Percentiles rank a stretch among this genome's conserved stretches.
Evolutionary conservation across 2,329 filamentous ascomycete species (phyloP).

Genomic region (Colletotrichum liriopes): DNA sequence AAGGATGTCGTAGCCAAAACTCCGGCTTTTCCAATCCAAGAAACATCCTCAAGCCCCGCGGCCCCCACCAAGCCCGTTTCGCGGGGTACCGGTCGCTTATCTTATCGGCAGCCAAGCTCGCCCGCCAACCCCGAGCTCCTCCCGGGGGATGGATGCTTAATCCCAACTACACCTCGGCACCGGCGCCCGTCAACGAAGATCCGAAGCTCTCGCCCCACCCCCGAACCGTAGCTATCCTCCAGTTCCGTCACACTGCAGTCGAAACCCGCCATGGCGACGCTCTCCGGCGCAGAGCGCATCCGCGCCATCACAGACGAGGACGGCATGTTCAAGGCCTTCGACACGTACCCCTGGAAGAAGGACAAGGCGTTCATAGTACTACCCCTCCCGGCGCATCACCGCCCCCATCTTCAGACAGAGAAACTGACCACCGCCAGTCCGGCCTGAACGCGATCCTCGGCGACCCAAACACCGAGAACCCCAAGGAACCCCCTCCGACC

Average conservation of each 20-base stretch:
- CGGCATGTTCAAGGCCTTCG: constrained; percentile 72
- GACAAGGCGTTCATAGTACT: constrained; percentile 78
- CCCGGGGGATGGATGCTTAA: background rate
- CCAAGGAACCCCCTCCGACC: constrained; percentile 68
- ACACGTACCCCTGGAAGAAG: constrained; percentile 77
- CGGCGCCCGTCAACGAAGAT: background rate
- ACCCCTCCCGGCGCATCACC: background rate
- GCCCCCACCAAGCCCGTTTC: constrained; percentile 15
- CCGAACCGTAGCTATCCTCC: background rate
- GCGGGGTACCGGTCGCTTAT: constrained; percentile 20
- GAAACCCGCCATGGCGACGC: constrained; percentile 32
- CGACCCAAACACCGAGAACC: constrained; percentile 58
- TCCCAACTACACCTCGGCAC: constrained; percentile 9
- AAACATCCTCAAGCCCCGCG: background rate
- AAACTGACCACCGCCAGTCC: constrained; percentile 56
- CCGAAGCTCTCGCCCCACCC: background rate
- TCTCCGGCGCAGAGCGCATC: constrained; percentile 55
- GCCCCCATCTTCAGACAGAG: no score
- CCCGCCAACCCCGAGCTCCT: constrained; percentile 16
- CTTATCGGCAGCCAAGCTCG: constrained; percentile 17
- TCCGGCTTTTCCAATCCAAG: constrained; percentile 13
- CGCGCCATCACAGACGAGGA: constrained; percentile 57
- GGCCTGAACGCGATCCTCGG: constrained; percentile 77
- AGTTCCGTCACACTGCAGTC: background rate
- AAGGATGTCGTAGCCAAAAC: background rate